Percentiles rank a stretch among this genome's conserved stretches.
Conservation (phyloP, 2,329 filamentous ascomycete species). For the Talaromyces islandicus region DNA sequence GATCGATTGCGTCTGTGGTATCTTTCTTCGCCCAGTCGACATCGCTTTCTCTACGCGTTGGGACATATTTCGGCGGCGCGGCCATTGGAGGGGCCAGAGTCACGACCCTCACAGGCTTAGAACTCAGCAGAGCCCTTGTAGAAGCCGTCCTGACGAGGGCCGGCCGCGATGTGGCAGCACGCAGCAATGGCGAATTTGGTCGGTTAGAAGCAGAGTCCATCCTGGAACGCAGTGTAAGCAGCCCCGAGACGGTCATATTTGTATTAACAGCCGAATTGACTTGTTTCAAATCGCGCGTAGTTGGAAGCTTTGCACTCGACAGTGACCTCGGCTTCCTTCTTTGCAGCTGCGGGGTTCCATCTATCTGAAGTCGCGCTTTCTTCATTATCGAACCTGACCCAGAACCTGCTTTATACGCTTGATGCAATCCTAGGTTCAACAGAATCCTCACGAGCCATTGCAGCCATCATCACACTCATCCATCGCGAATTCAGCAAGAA, state of each 20-base stretch:
- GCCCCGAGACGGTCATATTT: neutral
- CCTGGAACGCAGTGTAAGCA: constrained; percentile 40
- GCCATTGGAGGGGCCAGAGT: constrained; percentile 39
- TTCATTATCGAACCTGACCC: constrained; percentile 37
- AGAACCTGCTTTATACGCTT: constrained; percentile 39
- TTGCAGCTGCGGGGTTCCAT: constrained; percentile 42
- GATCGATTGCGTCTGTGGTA: constrained; percentile 39
- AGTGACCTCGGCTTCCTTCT: constrained; percentile 42
- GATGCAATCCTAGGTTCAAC: constrained; percentile 45
- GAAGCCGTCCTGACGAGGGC: constrained; percentile 40
- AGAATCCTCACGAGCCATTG: constrained; percentile 43
- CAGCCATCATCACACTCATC: constrained; percentile 43
- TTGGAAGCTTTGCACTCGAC: constrained; percentile 38
- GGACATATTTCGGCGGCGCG: constrained; percentile 37
- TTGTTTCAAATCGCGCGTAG: constrained; percentile 21
- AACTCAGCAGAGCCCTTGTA: constrained; percentile 40
- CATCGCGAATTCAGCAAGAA: constrained; percentile 37
- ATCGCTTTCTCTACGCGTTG: constrained; percentile 39
- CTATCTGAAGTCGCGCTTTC: constrained; percentile 39
- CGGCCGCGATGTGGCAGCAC: constrained; percentile 37
- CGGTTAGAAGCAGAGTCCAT: constrained; percentile 38
- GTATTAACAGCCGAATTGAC: neutral
- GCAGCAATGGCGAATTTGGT: constrained; percentile 43
- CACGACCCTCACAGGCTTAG: constrained; percentile 40
- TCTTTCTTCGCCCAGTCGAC: constrained; percentile 40